phyloP scores from a whole-genome alignment of 768 basidiomycete species.

The Lentinula sp. region DNA sequence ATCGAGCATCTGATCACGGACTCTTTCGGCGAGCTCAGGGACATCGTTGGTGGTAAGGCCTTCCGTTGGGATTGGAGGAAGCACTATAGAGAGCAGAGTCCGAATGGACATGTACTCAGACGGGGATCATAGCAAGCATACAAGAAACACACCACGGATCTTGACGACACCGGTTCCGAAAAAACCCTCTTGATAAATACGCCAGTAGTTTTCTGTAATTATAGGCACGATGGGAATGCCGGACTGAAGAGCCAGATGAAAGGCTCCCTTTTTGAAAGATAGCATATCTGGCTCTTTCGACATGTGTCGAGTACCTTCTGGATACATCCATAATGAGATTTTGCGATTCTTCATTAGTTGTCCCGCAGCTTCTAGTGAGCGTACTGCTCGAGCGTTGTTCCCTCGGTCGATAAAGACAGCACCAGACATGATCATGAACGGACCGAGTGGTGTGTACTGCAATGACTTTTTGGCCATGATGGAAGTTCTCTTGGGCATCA shows the following conservation, averaged over 20 bases:
- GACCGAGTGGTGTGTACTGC: conserved; percentile 82
- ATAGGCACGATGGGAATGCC: conserved; percentile 89
- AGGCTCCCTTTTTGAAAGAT: conserved; percentile 97
- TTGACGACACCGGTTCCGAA: conserved; percentile 75
- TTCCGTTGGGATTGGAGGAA: conserved; percentile 81
- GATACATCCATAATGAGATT: conserved; percentile 90
- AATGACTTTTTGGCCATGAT: conserved; percentile 95
- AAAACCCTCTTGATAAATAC: conserved; percentile 70
- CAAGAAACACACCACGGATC: conserved; percentile 61
- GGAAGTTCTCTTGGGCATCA: conserved; percentile 75
- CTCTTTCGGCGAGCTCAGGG: conserved; percentile 52
- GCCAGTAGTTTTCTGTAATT: conserved; percentile 91
- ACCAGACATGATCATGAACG: conserved; percentile 85
- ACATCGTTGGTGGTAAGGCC: conserved; percentile 71
- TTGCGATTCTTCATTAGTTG: conserved; percentile 65
- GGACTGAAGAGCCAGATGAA: conserved; percentile 90
- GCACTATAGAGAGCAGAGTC: conserved; percentile 43
- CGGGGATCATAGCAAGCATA: conserved; percentile 1
- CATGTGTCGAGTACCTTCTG: conserved; percentile 88
- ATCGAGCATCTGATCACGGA: conserved; percentile 76
- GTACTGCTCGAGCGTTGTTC: conserved; percentile 67
- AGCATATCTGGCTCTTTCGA: conserved; percentile 60
- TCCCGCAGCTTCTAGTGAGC: conserved; percentile 71
- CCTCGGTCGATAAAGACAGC: conserved; percentile 90
- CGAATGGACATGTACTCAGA: background rate